Evolutionary conservation across 1,139 yeast genomes (phyloP).

Genomic region (Arxiozyma slooffiae): DNA sequence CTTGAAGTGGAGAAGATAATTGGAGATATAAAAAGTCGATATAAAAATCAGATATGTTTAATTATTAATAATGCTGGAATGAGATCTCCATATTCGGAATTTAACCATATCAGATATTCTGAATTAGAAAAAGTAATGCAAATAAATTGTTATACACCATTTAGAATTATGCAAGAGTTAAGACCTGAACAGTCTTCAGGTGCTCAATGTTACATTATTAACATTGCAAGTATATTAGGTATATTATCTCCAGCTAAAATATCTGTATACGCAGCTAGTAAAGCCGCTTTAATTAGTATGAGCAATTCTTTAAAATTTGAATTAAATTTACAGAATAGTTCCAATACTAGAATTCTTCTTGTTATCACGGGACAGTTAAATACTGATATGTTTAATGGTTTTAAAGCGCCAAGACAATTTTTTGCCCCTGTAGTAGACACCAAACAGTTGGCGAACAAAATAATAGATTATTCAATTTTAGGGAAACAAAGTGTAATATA

Average conservation of each 20-base stretch:
- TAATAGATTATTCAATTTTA: conserved; percentile 34
- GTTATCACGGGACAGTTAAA: conserved; percentile 62
- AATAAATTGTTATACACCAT: conserved; percentile 45
- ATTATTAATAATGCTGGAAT: conserved; percentile 72
- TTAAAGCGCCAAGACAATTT: conserved; percentile 46
- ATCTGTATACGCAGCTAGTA: conserved; percentile 56
- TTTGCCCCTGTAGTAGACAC: conserved; percentile 55
- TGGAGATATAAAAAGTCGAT: conserved; percentile 26
- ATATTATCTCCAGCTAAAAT: conserved; percentile 59
- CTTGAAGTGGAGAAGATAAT: conserved; percentile 30
- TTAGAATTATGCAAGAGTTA: conserved; percentile 40
- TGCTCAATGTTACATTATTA: conserved; percentile 44
- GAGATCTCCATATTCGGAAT: conserved; percentile 38
- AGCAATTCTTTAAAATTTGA: conserved; percentile 55
- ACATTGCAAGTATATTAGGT: conserved; percentile 63
- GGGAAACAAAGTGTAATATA: conserved; percentile 49
- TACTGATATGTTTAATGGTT: conserved; percentile 54
- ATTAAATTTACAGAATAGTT: conserved; percentile 19
- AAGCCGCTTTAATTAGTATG: conserved; percentile 50
- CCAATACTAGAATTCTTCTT: conserved; percentile 37
- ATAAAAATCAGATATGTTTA: conserved; percentile 37
- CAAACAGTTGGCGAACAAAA: conserved; percentile 35
- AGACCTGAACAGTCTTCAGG: conserved; percentile 21
- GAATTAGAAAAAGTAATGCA: conserved; percentile 31
- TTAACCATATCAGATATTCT: conserved; percentile 33